Evolutionary conservation across 2,329 filamentous ascomycete genomes (phyloP).

Genomic region (Pseudogymnoascus sp.): DNA sequence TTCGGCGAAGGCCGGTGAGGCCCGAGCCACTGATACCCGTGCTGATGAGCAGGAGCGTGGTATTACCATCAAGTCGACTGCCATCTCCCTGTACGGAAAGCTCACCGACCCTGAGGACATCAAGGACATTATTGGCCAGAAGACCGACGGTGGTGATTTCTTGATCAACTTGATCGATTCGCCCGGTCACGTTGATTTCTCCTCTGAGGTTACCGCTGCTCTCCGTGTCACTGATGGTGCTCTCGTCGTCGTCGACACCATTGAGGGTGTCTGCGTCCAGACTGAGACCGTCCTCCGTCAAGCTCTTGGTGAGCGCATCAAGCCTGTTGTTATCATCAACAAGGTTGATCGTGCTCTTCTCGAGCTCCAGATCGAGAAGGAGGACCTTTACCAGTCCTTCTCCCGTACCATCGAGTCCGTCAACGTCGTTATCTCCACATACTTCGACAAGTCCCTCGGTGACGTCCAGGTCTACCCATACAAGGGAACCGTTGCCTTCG

Average conservation of each 20-base stretch:
- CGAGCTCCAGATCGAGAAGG: slow-evolving; percentile 96
- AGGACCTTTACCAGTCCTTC: slow-evolving; percentile 99
- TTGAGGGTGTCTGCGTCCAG: slow-evolving; percentile 99
- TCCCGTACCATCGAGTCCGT: slow-evolving; percentile 98
- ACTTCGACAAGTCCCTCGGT: slow-evolving; percentile 93
- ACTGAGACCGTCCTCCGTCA: slow-evolving; percentile 99
- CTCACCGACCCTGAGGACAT: slow-evolving; percentile 75
- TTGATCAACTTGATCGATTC: slow-evolving; percentile 99
- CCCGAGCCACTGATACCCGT: slow-evolving; percentile 93
- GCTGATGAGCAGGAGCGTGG: slow-evolving; percentile 98
- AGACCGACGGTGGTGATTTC: slow-evolving; percentile 90
- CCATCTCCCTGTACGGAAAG: slow-evolving; percentile 93
- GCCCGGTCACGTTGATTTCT: slow-evolving; percentile 99
- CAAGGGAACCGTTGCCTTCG: slow-evolving; percentile 96
- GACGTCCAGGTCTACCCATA: slow-evolving; percentile 98
- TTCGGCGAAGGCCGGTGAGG: slow-evolving; percentile 90
- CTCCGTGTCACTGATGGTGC: slow-evolving; percentile 99
- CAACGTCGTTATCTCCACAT: slow-evolving; percentile 99
- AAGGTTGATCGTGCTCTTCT: slow-evolving; percentile 99
- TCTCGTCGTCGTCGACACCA: slow-evolving; percentile 98
- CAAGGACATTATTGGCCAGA: slow-evolving; percentile 85
- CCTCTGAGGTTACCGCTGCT: slow-evolving; percentile 96
- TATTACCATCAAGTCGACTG: slow-evolving; percentile 99
- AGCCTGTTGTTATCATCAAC: slow-evolving; percentile 99
- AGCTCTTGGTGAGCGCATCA: slow-evolving; percentile 99